Evolutionary conservation across 345 rosid genomes (phyloP), one percentile per base, ranked within the genome.

Genomic region (Angophora floribunda): DNA sequence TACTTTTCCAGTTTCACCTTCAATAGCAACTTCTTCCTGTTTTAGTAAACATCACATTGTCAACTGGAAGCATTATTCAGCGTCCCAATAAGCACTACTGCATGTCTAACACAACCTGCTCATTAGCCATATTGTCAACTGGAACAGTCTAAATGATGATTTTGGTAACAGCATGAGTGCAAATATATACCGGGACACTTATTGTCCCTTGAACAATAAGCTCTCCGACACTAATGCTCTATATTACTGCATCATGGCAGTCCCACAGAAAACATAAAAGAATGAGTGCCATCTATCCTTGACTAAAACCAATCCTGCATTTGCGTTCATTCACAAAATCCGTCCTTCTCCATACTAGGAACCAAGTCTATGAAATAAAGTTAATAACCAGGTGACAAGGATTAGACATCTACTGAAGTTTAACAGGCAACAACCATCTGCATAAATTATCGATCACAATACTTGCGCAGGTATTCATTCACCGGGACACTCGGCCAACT

Each of bases 1-100:
- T 22, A 94, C 89, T 91, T 98, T 98, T 51, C 99, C 99, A 28
- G 99, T 98, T 91, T 95, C 99, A 50, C 99, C 96, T 94, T 98
- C 99, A 52, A 86, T 90, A 61, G 98, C 94, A 91, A 98, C 95
- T 90, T 98, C 94, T 88, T 87, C 87, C 99, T 98, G 92, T 75
- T 75, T 19, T 41, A 75, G 82, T 75, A 75, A 75, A 26, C 82
- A 75, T 75, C 49, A 5, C 49, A 75, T 75, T 75, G 49, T 75
- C 82, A 75, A 75, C 36, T 75, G 49, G 26, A 75, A 75, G 82
- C 28, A 10, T 36, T 75, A 41, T 41, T 75, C 82, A 19, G 82
- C 7, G 13, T 36, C 14, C 49, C 28, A 75, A 36, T 36, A 75
- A 36, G 26, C 36, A 19, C 24, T 36, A 75, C 36, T 9, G 47